Evolutionary conservation across 805 yeast genomes (phyloP), one percentile per base, ranked within the genome.

Genomic region (Hanseniaspora vineae): DNA sequence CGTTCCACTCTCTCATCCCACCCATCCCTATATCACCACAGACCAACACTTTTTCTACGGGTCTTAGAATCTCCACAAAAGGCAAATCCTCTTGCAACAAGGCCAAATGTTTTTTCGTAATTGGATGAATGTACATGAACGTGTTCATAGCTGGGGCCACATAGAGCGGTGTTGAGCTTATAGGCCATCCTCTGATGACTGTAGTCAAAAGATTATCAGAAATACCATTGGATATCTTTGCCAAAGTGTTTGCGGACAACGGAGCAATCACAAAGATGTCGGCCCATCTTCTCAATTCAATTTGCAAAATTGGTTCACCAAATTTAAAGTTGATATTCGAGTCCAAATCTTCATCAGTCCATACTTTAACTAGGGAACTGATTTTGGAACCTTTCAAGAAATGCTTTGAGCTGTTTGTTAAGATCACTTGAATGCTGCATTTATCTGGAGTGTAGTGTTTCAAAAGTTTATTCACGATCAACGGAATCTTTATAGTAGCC

Each of bases 261-360:
- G 98, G 98, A n/a, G 96, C 95, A 42, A 90, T 83, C 19, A 92
- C 75, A 44, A 92, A 71, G 42, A 92, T 79, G 65, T 90, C 97
- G 1, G 97, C 97, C 97, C 97, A 90, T 53, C 95, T 78, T 51
- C 97, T 79, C 50, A 90, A 70, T 66, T 84, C 94, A 50, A 82
- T 81, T 60, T 83, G 90, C 50, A 84, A 67, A 44, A 83, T 81
- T 1, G 89, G 84, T 60, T 84, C 92, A 45, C 81, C 73, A 75
- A 78, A 50, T 72, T 78, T 56, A 33, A 42, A 46, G 11, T 45
- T 45, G 17, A 42, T 45, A 55, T 67, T 62, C 45, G 60, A 60
- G 88, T 89, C 83, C 57, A 81, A 87, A 55, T 84, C 94, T 51
- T 78, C 82, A 58, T 84, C 92, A 56, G 90, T 70, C 94, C 94